Evolutionary conservation across 768 basidiomycete genomes (phyloP).

Genomic region (Neoboletus brunneissimus): DNA sequence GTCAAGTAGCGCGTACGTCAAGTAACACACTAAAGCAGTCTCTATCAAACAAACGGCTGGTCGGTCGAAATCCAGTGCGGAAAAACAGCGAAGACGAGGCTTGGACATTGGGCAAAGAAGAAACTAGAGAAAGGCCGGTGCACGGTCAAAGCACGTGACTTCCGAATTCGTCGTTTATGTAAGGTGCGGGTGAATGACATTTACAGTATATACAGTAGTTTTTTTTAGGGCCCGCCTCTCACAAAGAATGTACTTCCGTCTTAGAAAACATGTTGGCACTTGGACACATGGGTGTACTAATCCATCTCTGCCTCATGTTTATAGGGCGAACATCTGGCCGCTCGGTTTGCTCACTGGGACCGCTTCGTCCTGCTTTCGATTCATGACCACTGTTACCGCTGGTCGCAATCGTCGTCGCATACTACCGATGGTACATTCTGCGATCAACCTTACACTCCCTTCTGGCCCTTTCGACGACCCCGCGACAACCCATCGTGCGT

Average conservation of each 20-base stretch:
- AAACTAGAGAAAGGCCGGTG: too few relatives aligned
- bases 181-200: too few relatives aligned
- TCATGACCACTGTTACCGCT: background rate
- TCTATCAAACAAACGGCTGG: too few relatives aligned
- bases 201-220: too few relatives aligned
- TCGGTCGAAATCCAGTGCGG: too few relatives aligned
- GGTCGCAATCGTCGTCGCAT: conserved; percentile 4
- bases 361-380: background rate
- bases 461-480: conserved; percentile 22
- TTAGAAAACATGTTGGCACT: background rate
- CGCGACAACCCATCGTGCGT: conserved; percentile 12
- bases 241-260: background rate
- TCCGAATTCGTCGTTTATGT: too few relatives aligned
- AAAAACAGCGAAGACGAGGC: background rate
- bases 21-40: too few relatives aligned
- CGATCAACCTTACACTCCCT: conserved; percentile 29
- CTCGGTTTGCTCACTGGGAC: background rate
- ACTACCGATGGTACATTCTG: conserved; percentile 23
- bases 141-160: too few relatives aligned
- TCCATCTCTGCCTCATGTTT: background rate
- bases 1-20: too few relatives aligned
- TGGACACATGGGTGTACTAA: background rate
- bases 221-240: background rate
- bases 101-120: too few relatives aligned
- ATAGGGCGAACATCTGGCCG: background rate